Evolutionary conservation across 1,139 yeast genomes (phyloP).

Genomic region (Pichia sp.): DNA sequence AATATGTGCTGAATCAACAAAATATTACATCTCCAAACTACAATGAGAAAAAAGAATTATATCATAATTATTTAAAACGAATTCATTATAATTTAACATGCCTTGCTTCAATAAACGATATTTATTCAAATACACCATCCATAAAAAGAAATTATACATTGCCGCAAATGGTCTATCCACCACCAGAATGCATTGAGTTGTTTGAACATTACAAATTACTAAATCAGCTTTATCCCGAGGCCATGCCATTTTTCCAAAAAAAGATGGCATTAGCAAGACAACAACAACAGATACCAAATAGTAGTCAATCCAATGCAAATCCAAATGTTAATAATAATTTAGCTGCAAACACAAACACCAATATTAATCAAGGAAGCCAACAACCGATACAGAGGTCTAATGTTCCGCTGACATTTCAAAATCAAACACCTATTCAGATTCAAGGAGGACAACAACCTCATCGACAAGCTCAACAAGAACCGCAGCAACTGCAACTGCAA

Average conservation of each 20-base stretch:
- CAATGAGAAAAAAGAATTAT: constrained; percentile 36
- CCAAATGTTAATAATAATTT: not conserved
- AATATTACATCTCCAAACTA: constrained; percentile 20
- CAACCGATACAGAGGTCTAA: too few species aligned
- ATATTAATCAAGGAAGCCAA: too few species aligned
- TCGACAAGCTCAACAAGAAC: not conserved
- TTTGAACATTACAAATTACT: constrained; percentile 40
- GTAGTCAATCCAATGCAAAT: not conserved
- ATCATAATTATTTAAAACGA: constrained; percentile 46
- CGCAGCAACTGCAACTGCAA: constrained; percentile 13
- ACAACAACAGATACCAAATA: constrained; percentile 13
- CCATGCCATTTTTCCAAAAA: constrained; percentile 42
- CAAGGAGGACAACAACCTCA: constrained; percentile 6
- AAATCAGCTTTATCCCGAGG: constrained; percentile 52
- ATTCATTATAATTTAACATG: constrained; percentile 51
- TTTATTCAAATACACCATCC: constrained; percentile 36
- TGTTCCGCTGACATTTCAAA: not conserved
- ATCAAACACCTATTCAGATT: not conserved
- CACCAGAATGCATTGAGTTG: constrained; percentile 51
- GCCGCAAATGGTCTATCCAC: constrained; percentile 49
- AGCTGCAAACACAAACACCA: too few species aligned
- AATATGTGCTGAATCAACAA: constrained; percentile 27
- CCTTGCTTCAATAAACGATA: constrained; percentile 46
- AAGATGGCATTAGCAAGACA: constrained; percentile 41
- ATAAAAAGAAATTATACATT: constrained; percentile 36